Percentiles rank a stretch among this genome's conserved stretches.
These are phyloP conservation scores for Pyricularia grisea DNA, from an alignment of 2,329 filamentous ascomycete genomes.

Conservation along the genomic window DNA sequence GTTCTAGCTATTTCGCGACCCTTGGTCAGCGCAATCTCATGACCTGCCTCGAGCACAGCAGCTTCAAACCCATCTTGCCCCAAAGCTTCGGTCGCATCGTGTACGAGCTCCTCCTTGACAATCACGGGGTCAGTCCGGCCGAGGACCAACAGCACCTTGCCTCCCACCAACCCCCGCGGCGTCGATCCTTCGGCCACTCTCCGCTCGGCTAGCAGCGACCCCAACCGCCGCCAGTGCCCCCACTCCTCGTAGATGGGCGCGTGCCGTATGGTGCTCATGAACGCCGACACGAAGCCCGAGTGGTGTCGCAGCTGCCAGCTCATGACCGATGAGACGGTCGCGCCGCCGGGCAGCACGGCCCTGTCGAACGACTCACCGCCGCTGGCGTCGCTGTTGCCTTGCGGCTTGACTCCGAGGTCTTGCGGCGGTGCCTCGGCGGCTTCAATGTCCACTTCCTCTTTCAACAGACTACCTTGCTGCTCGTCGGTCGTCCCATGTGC, in stretches of 20 bases:
- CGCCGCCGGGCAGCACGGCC: slow-evolving; percentile 36
- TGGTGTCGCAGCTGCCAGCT: slow-evolving; percentile 62
- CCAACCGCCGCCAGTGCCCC: slow-evolving; percentile 50
- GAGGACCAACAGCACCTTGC: slow-evolving; percentile 54
- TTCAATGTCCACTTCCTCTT: neutral
- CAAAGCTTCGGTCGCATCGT: slow-evolving; percentile 46
- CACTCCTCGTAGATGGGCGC: slow-evolving; percentile 60
- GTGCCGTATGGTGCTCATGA: slow-evolving; percentile 60
- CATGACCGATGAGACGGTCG: slow-evolving; percentile 54
- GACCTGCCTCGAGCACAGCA: slow-evolving; percentile 21
- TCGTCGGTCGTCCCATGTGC: neutral
- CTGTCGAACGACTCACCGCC: slow-evolving; percentile 31
- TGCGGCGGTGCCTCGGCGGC: neutral
- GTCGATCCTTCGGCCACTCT: slow-evolving; percentile 12
- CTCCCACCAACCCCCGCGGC: slow-evolving; percentile 24
- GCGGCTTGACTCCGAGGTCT: slow-evolving; percentile 11
- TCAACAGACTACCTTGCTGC: neutral
- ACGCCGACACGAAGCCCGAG: slow-evolving; percentile 57
- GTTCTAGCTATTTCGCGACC: slow-evolving; percentile 4
- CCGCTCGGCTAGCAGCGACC: slow-evolving; percentile 33
- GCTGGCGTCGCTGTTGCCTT: slow-evolving; percentile 25
- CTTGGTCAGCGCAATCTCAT: slow-evolving; percentile 7
- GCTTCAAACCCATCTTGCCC: slow-evolving; percentile 30
- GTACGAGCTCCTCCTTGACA: slow-evolving; percentile 50
- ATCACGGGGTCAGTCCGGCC: slow-evolving; percentile 60